phyloP scores from a whole-genome alignment of 768 basidiomycete genomes.

The Terana coerulea region DNA sequence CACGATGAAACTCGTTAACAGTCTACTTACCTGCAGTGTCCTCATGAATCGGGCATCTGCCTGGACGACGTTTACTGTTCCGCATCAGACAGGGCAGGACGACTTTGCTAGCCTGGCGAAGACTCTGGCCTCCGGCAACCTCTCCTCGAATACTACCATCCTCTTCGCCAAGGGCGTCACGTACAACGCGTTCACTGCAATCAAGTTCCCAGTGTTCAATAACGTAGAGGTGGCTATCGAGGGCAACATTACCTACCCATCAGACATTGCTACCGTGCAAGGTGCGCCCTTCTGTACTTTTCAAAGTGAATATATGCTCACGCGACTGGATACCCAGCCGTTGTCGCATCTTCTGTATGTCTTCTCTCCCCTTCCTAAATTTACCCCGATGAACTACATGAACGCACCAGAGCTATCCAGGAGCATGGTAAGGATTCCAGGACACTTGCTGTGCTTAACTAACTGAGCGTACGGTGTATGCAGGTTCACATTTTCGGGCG shows the following conservation, averaged over 20 bases:
- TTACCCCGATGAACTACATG: neutral
- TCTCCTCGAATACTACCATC: slow-evolving; percentile 39
- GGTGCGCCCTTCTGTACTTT: slow-evolving; percentile 22
- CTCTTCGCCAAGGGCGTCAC: slow-evolving; percentile 51
- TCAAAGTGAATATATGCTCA: neutral
- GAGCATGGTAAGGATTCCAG: slow-evolving; percentile 35
- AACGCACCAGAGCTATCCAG: slow-evolving; percentile 39
- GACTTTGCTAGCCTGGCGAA: slow-evolving; percentile 48
- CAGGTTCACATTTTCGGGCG: slow-evolving; percentile 54
- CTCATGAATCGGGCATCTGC: slow-evolving; percentile 27
- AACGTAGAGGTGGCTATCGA: slow-evolving; percentile 57
- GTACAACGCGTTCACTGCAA: slow-evolving; percentile 60
- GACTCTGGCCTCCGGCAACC: slow-evolving; percentile 35
- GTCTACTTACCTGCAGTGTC: slow-evolving; percentile 28
- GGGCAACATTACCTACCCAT: slow-evolving; percentile 55
- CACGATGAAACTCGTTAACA: neutral
- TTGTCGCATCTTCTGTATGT: slow-evolving; percentile 42
- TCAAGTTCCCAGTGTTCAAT: slow-evolving; percentile 49
- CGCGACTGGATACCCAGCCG: neutral
- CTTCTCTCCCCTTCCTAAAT: neutral
- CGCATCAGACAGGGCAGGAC: slow-evolving; percentile 43
- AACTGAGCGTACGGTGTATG: too few species aligned
- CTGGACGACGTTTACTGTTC: slow-evolving; percentile 50
- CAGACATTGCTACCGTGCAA: slow-evolving; percentile 48
- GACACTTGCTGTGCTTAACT: too few species aligned